Base-by-base conservation (phyloP, 805 yeast genomes). In the Candida dendrica region DNA sequence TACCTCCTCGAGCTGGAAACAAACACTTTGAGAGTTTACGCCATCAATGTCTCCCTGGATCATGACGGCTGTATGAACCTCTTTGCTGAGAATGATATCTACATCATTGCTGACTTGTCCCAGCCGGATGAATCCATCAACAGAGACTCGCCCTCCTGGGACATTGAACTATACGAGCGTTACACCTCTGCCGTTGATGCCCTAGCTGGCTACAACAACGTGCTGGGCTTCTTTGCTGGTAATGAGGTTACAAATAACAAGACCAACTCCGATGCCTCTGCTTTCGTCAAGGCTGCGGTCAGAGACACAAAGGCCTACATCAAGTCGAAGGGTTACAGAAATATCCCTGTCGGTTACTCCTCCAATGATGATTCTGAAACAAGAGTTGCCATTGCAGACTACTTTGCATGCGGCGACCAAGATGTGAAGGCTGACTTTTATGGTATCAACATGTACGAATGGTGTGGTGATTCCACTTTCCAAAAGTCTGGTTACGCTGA, bases 191-290 rank as follows among this genome's bases (percentile, higher is more conserved):
- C 85, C 39, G 77, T 88, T 43, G 95, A 87, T 63, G 69, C 72
- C 58, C 70, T 88, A 62, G 74, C 77, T 44, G 71, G 75, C 57
- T 87, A 85, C 68, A 64, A 80, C 39, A 87, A 87, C 63, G 80
- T 83, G 34, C 70, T 87, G 47, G 96, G 95, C 20, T 88, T 86
- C 74, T 86, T 87, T 62, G 95, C 95, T 40, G 95, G 95, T 59
- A 87, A 87, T 63, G 96, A 87, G 71, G 95, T 87, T 47, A 74
- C 85, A 53, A 86, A 86, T 62, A 81, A 82, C 59, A 60, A 59
- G 29, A 61, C 84, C 47, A 85, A 83, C 66, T 77, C 93, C 24
- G 83, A 78, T 51, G 80, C 95, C 39, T 85, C 95, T 35, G 84
- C 95, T 3, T 86, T 79, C 56, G 90, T 88, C 48, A 87, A 87